Conservation (phyloP, 176 grass and related monocot genomes). For the Rhynchospora pubera region DNA sequence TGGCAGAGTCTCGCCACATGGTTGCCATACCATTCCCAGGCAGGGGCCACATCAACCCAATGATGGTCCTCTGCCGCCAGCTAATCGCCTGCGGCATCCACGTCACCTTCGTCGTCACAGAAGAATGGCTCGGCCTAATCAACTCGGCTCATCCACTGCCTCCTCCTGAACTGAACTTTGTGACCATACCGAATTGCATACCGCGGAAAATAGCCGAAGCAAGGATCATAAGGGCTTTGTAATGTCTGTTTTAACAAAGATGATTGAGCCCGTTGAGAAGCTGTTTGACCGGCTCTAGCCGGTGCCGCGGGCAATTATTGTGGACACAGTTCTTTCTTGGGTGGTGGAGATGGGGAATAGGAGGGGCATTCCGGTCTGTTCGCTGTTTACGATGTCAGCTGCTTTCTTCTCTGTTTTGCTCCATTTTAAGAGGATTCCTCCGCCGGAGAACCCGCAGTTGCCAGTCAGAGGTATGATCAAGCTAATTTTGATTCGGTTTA, state of each 20-base stretch:
- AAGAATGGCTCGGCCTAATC: conserved; percentile 59
- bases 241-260: conserved; percentile 33
- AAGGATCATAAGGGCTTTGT: conserved; percentile 34
- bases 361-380: conserved; percentile 50
- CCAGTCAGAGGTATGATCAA: conserved; percentile 24
- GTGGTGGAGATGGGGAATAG: conserved; percentile 28
- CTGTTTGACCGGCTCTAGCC: conserved; percentile 30
- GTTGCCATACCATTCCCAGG: conserved; percentile 58
- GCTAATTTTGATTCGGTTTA: neutral
- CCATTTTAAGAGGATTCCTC: conserved; percentile 35
- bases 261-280: conserved; percentile 39
- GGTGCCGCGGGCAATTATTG: conserved; percentile 34
- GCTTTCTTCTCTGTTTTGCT: conserved; percentile 41
- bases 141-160: neutral
- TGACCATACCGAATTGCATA: conserved; percentile 50
- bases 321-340: no score
- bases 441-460: neutral
- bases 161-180: conserved; percentile 30
- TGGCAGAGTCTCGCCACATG: conserved; percentile 25
- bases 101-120: conserved; percentile 53
- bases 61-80: conserved; percentile 49
- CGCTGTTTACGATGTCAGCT: conserved; percentile 41
- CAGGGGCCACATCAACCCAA: conserved; percentile 67
- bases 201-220: conserved; percentile 41
- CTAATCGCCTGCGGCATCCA: conserved; percentile 27